Conservation (phyloP, 139 green algal genomes). For the Chlorella sp. region DNA sequence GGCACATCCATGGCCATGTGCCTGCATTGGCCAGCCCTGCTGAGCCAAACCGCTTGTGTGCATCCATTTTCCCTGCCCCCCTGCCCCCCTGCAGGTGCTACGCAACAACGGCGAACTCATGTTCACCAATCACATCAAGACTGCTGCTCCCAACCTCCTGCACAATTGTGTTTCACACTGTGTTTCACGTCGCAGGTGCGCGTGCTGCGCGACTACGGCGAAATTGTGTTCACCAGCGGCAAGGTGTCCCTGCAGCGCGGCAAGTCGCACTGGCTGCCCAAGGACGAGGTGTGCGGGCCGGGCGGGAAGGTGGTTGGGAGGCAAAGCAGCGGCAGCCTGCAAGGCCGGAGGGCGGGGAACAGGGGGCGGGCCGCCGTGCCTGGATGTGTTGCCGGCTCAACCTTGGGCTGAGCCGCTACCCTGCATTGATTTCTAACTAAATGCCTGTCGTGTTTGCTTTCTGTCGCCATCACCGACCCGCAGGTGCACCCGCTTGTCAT, state of each 20-base stretch:
- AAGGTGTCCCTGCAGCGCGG: conserved; percentile 46
- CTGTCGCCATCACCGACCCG: no score
- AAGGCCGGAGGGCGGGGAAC: no score
- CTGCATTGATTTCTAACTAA: no score
- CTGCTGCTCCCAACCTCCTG: background rate
- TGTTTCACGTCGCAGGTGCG: conserved; percentile 27
- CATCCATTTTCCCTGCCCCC: background rate
- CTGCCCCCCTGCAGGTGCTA: background rate
- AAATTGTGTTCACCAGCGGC: conserved; percentile 55
- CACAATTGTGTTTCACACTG: background rate
- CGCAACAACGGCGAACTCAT: background rate
- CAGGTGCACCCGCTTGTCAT: conserved; percentile 50
- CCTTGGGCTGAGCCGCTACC: no score
- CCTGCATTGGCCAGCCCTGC: no score
- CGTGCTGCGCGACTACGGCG: conserved; percentile 58
- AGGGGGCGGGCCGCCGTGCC: no score
- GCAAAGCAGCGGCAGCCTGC: no score
- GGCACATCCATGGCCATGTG: background rate
- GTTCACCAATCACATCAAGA: no score
- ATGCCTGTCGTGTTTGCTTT: no score
- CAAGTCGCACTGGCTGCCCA: conserved; percentile 52
- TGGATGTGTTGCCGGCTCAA: no score
- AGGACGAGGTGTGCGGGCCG: conserved; percentile 52
- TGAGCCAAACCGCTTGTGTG: no score
- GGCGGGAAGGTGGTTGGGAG: no score